Conservation (phyloP, 371 early-diverging fungal species). For the Mucor sp. region DNA sequence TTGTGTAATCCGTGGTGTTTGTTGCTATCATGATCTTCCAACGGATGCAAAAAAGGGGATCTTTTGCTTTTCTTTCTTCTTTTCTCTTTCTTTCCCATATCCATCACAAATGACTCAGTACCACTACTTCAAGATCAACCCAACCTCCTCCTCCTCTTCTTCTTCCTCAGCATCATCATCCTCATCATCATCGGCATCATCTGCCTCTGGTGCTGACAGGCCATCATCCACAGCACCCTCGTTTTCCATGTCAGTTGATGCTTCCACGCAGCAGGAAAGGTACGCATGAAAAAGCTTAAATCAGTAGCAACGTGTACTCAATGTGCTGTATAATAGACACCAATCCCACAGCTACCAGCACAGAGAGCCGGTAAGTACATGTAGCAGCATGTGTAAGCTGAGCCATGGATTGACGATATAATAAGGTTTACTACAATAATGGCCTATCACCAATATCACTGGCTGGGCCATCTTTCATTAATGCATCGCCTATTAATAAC, state of each 20-base stretch:
- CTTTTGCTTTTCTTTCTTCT: neutral
- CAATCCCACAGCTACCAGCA: neutral
- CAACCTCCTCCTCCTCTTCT: neutral
- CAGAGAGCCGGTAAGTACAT: neutral
- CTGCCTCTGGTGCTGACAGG: neutral
- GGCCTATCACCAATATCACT: constrained; percentile 4
- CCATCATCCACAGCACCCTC: neutral
- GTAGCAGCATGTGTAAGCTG: neutral
- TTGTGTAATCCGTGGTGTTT: neutral
- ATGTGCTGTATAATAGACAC: neutral
- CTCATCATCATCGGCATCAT: neutral
- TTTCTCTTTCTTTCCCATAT: neutral
- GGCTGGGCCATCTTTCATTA: constrained; percentile 5
- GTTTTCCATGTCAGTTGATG: neutral
- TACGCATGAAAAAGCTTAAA: neutral
- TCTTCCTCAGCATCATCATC: neutral
- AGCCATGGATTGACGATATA: neutral
- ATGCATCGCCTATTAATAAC: constrained; percentile 1
- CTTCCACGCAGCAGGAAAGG: neutral
- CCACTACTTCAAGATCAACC: neutral
- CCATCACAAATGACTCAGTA: neutral
- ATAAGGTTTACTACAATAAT: neutral
- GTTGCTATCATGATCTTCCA: neutral
- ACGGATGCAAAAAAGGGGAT: neutral
- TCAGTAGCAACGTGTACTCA: neutral